Conservation (phyloP, 169 alveolate genomes). For the Cryptosporidium sp. region DNA sequence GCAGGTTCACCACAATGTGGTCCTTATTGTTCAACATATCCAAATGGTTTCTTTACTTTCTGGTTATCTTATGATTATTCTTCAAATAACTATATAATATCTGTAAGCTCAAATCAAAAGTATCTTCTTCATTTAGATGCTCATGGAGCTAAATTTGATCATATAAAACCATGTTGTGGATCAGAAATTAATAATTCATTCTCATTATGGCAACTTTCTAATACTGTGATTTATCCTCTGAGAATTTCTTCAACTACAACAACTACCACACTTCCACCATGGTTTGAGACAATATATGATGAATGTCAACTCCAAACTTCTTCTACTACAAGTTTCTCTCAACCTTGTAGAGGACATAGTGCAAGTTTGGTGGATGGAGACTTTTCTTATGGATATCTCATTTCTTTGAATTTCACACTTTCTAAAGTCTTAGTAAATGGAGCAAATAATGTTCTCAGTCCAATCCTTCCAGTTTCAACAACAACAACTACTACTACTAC, state of each 20-base stretch:
- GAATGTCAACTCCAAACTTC: not conserved
- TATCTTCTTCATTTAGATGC: constrained; percentile 61
- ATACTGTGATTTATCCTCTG: constrained; percentile 33
- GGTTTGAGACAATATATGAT: not conserved
- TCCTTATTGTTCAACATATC: constrained; percentile 66
- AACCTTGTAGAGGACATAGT: constrained; percentile 11
- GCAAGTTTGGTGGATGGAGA: not conserved
- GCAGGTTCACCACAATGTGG: constrained; percentile 76
- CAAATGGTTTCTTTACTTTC: constrained; percentile 63
- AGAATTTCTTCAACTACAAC: constrained; percentile 32
- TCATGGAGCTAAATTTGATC: constrained; percentile 54
- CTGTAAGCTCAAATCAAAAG: constrained; percentile 47
- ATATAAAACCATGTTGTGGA: constrained; percentile 47
- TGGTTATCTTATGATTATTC: constrained; percentile 49
- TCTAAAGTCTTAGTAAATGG: constrained; percentile 19
- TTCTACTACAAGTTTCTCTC: not conserved
- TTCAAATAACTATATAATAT: constrained; percentile 31
- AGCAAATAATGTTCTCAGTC: not conserved
- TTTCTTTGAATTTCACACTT: not conserved
- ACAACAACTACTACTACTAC: not conserved
- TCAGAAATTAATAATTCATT: not conserved
- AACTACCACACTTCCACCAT: constrained; percentile 19
- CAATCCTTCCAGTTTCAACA: not conserved
- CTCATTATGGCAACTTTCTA: constrained; percentile 61
- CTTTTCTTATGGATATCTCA: not conserved